Base-by-base conservation (phyloP, 495 filamentous ascomycete genomes). In the Penicillium cosmopolitanum region DNA sequence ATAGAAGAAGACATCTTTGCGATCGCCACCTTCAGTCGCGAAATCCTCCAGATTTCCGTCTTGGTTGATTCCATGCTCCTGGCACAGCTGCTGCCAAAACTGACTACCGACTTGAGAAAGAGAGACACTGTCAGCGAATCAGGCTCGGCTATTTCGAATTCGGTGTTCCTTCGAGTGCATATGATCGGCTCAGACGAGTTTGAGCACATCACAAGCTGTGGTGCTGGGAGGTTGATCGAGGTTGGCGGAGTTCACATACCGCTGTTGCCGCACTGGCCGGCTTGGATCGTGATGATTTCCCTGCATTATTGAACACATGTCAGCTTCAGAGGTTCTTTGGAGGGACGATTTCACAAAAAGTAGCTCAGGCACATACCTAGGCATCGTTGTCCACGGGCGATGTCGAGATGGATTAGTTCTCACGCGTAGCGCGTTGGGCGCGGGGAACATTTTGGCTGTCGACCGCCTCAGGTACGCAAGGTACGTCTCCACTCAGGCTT, bases 1-100 rank as follows among this genome's bases (percentile, higher is more conserved):
- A 75, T 98, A 98, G 84, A 97, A 98, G 77, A 98, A 98, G 51
- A 98, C 95, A 75, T 98, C 95, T 73, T 98, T 98, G 67, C 95
- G 86, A 77, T 98, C 95, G 48, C 93, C 93, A 60, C 95, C 96
- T 70, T 97, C 93, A 51, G 91, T 96, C 67, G 95, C 93, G 76
- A 93, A 96, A 67, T 96, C 91, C 75, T 96, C 92, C 46, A 98
- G 83, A 68, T 97, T 97, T 35, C 95, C 95, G 78, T 97, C 93
- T 70, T 95, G 91, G 64, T 87, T 96, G 76, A 98, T 98, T 50
- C 96, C 96, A 73, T 98, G 95, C 71, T 98, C 95, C 75, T 91
- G 90, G 74, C 95, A 97, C 33, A 97, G 85, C 77, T 96, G 93
- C 78, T 96, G 93, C 93, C 93, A 97, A 75, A 97, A 97, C 75